phyloP scores from a whole-genome alignment of 768 basidiomycete genomes.

The Suillus hirtellus region DNA sequence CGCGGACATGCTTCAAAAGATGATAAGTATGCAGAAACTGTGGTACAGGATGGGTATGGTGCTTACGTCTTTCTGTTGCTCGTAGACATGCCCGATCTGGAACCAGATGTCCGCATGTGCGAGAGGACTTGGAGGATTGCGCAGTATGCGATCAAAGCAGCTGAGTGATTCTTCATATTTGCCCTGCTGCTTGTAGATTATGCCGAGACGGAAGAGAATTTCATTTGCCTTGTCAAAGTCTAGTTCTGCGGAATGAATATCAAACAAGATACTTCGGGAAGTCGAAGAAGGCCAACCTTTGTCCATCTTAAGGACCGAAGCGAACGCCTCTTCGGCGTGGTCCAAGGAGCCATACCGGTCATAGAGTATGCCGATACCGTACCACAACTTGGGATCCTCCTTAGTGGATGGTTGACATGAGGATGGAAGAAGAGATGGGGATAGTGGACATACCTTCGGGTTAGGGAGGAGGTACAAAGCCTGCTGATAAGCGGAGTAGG shows the following conservation, averaged over 20 bases:
- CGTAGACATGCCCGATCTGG: slow-evolving; percentile 98
- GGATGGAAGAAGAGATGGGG: slow-evolving; percentile 9
- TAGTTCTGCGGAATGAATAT: slow-evolving; percentile 37
- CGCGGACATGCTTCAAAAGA: slow-evolving; percentile 68
- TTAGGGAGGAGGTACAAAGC: slow-evolving; percentile 94
- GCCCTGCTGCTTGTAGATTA: slow-evolving; percentile 98
- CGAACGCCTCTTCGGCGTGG: slow-evolving; percentile 98
- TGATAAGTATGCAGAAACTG: slow-evolving; percentile 15
- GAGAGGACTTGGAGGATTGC: slow-evolving; percentile 92
- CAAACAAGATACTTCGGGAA: slow-evolving; percentile 19
- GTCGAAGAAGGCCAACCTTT: slow-evolving; percentile 59
- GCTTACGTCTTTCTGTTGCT: slow-evolving; percentile 93
- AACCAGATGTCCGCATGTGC: slow-evolving; percentile 99
- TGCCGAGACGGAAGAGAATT: slow-evolving; percentile 95
- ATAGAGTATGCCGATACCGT: slow-evolving; percentile 98
- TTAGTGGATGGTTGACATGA: slow-evolving; percentile 25
- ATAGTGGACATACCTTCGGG: slow-evolving; percentile 68
- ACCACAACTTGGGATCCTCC: slow-evolving; percentile 99
- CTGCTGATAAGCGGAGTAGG: slow-evolving; percentile 97
- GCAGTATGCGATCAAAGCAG: slow-evolving; percentile 96
- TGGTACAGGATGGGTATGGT: not conserved
- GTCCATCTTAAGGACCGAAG: slow-evolving; percentile 95
- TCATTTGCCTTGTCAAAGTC: slow-evolving; percentile 99
- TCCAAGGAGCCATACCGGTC: slow-evolving; percentile 98
- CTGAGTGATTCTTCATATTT: slow-evolving; percentile 87